Base-by-base conservation (phyloP, 139 green algal species). In the Raphidocelis subcapitata region DNA sequence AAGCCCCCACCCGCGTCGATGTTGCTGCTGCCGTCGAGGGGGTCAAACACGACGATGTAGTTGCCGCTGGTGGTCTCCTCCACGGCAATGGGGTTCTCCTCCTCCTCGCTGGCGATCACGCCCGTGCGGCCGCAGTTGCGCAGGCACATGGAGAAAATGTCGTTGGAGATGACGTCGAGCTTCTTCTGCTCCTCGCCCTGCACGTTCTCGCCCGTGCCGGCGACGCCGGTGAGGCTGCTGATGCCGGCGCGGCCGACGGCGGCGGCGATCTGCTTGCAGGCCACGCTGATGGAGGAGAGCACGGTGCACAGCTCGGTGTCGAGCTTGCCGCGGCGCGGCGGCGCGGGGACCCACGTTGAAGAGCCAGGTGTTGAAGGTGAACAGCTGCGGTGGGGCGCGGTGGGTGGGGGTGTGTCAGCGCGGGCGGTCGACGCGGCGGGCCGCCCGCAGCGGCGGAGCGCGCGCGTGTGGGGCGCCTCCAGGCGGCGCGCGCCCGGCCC, bases 141-240 rank as follows among this genome's bases (percentile, higher is more conserved):
- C 72, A 99, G 86, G 68, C 86, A 94, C 83, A 97, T 94, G 76
- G 79, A 88, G 86, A 99, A 99, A 24, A 99, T 93, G 60, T 98
- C 91, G 82, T 99, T 99, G 72, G 94, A 97, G 54, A 99, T 86
- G 1, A 99, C 95, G 73, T 99, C 96, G 79, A 99, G 92, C 90
- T 99, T 99, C 87, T 99, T 99, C 92, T 99, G 96, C 84, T 99
- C 96, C 88, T 99, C 96, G 20, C 96, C 96, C 85, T 88, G 81
- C 23, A 92, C 73, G 71, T 95, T 95, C 29, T 79, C 64, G 57
- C 70, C 70, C 4, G 64, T 73, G 47, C 91, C 91, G 14, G 89
- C 90, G 23, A 90, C 70, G 35, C 90, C 93, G 5, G 95, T 99
- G 51, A 99, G 82, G 83, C 96, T 96, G 71, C 88, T 92, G 75